Conservation (phyloP, 139 green algal genomes). For the Coccomyxa sp. region DNA sequence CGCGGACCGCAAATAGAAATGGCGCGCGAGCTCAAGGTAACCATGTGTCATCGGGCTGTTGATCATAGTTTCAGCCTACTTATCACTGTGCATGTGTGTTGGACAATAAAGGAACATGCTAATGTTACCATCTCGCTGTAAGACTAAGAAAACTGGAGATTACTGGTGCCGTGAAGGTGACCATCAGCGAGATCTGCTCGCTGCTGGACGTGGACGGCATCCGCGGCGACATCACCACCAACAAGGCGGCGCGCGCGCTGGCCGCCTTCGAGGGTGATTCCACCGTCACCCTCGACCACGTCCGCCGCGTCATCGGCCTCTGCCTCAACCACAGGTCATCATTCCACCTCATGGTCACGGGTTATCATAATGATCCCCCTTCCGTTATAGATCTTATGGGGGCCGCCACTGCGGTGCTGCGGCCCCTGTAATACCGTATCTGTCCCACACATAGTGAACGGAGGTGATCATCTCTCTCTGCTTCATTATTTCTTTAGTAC, state of each 20-base stretch:
- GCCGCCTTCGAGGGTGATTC: slow-evolving; percentile 72
- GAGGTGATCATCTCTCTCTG: neutral
- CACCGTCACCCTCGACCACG: slow-evolving; percentile 68
- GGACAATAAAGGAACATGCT: neutral
- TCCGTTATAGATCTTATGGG: no score
- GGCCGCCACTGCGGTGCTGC: no score
- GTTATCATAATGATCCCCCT: no score
- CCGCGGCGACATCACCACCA: slow-evolving; percentile 86
- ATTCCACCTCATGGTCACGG: no score
- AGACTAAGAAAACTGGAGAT: slow-evolving; percentile 29
- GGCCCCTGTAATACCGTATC: no score
- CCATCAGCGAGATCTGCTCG: slow-evolving; percentile 83
- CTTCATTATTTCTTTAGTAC: no score
- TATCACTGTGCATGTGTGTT: no score
- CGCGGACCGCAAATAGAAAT: slow-evolving; percentile 28
- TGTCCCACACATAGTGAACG: no score
- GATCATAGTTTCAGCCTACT: no score
- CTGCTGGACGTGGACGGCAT: slow-evolving; percentile 87
- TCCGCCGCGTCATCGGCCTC: slow-evolving; percentile 67
- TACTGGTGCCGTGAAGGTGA: slow-evolving; percentile 50
- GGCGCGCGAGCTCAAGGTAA: slow-evolving; percentile 24
- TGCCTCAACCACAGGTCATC: slow-evolving; percentile 81
- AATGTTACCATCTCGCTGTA: neutral
- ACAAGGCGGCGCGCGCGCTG: slow-evolving; percentile 73
- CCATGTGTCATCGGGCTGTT: no score